Conservation (phyloP, 371 early-diverging fungal species). For the Cladochytrium tenue region DNA sequence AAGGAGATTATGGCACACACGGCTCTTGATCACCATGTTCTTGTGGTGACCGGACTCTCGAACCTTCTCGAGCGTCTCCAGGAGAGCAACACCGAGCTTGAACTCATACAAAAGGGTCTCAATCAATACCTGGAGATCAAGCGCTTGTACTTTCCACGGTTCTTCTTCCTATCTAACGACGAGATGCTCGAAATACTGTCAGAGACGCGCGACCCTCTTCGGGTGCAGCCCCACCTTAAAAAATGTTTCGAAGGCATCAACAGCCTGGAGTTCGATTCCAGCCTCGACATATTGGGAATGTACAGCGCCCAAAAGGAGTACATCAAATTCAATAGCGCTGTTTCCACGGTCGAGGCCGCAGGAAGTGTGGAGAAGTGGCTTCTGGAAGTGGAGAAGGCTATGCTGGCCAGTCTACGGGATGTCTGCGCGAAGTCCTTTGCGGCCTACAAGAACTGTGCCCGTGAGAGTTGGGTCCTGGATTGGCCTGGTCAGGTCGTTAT, state of each 20-base stretch:
- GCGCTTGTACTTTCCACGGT: constrained; percentile 52
- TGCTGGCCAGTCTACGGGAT: constrained; percentile 45
- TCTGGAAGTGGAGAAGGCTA: constrained; percentile 49
- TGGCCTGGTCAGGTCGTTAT: constrained; percentile 61
- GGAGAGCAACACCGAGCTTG: constrained; percentile 53
- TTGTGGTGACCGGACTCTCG: constrained; percentile 48
- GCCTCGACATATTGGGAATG: constrained; percentile 50
- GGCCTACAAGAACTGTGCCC: constrained; percentile 39
- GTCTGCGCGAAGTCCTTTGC: constrained; percentile 36
- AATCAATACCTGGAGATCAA: constrained; percentile 61
- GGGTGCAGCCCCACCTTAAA: constrained; percentile 60
- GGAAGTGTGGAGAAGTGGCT: constrained; percentile 58
- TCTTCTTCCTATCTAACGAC: constrained; percentile 61
- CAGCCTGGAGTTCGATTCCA: constrained; percentile 49
- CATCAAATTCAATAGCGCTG: constrained; percentile 35
- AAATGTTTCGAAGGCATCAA: constrained; percentile 60
- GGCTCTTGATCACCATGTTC: constrained; percentile 39
- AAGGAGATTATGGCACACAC: constrained; percentile 54
- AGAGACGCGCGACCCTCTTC: constrained; percentile 51
- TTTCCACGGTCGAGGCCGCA: constrained; percentile 48
- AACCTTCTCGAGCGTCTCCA: constrained; percentile 42
- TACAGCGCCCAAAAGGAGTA: constrained; percentile 53
- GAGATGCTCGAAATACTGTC: constrained; percentile 60
- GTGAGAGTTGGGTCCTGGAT: constrained; percentile 56
- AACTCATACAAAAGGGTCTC: constrained; percentile 57